Base-by-base conservation (phyloP, 768 basidiomycete species). In the Chlorophyllum brunneum region DNA sequence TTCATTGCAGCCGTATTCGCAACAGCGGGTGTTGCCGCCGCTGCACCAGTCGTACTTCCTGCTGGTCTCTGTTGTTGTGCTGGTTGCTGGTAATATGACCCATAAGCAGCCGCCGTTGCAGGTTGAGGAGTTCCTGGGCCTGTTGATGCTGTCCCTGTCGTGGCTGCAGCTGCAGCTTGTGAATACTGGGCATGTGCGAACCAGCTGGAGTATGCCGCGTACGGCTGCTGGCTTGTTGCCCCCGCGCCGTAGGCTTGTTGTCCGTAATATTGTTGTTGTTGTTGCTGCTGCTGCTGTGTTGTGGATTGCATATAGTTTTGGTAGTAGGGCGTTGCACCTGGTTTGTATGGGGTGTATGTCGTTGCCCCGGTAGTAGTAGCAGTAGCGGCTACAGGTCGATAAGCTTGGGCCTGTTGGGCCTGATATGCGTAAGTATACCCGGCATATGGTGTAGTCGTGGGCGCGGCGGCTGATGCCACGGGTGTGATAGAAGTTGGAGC, bases 1-100 rank as follows among this genome's bases (percentile, higher is more conserved):
- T 56, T 62, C 18, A 61, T 58, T 20, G 76, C 57, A 22, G 79
- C 78, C 0, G 81, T 82, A 41, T 81, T 82, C 8, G 79, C 80
- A 5, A 82, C 80, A 3, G 75, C 80, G 4, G 80, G 76, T 48
- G 78, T 67, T 18, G 58, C 41, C 22, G 40, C 23, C 26, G 30
- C 24, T 23, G 47, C 50, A n/a, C 31, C 30, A 23, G 47, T 27
- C 24, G 56, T n/a, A 59, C 9, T 16, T 30, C 22, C 31, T 2
- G 23, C 23, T 23, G 26, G 36, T 44, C 29, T 45, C 52, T 39
- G 55, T 47, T 33, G 55, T 40, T 39, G 52, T 36, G 31, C 51
- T 34, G 47, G 43, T 27, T 23, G 61, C 46, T 56, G 61, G 49
- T 66, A 68, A 41, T 66, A 69, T 38, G 54, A 54, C 9, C 57